These are phyloP conservation scores for Ocimum tenuiflorum DNA, from an alignment of 257 asterid species.

Conservation along the genomic window DNA sequence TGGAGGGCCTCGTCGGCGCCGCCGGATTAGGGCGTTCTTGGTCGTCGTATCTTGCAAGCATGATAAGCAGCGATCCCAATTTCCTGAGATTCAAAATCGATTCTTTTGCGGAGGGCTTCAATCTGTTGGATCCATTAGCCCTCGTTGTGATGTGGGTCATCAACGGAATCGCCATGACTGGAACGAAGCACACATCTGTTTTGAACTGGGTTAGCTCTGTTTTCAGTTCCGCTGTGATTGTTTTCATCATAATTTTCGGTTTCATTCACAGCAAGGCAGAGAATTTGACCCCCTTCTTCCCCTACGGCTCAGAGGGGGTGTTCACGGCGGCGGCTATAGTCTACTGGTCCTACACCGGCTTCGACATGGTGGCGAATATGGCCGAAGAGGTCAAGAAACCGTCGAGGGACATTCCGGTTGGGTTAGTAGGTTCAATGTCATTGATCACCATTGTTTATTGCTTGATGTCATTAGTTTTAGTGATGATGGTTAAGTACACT, in stretches of 20 bases:
- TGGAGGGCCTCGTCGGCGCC: conserved; percentile 86
- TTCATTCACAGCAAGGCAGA: conserved; percentile 49
- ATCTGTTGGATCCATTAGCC: conserved; percentile 76
- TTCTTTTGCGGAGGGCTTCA: conserved; percentile 69
- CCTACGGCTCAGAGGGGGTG: conserved; percentile 62
- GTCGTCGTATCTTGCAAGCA: conserved; percentile 73
- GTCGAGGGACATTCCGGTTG: conserved; percentile 74
- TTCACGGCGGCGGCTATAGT: conserved; percentile 86
- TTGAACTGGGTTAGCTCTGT: conserved; percentile 71
- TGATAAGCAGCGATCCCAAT: conserved; percentile 52
- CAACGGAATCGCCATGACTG: conserved; percentile 71
- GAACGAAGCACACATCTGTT: conserved; percentile 52
- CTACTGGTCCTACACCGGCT: conserved; percentile 93
- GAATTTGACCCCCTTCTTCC: conserved; percentile 68
- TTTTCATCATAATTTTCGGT: conserved; percentile 71
- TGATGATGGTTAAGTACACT: conserved; percentile 69
- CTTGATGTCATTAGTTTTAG: conserved; percentile 65
- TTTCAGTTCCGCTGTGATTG: conserved; percentile 40
- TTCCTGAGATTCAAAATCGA: conserved; percentile 45
- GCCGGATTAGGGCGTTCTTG: conserved; percentile 96
- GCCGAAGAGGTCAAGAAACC: conserved; percentile 93
- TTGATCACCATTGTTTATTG: conserved; percentile 67
- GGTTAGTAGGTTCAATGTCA: conserved; percentile 89
- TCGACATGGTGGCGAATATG: conserved; percentile 93
- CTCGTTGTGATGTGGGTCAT: conserved; percentile 46